phyloP scores from a whole-genome alignment of 202 grass and related monocot species.

The Carex arenaria region DNA sequence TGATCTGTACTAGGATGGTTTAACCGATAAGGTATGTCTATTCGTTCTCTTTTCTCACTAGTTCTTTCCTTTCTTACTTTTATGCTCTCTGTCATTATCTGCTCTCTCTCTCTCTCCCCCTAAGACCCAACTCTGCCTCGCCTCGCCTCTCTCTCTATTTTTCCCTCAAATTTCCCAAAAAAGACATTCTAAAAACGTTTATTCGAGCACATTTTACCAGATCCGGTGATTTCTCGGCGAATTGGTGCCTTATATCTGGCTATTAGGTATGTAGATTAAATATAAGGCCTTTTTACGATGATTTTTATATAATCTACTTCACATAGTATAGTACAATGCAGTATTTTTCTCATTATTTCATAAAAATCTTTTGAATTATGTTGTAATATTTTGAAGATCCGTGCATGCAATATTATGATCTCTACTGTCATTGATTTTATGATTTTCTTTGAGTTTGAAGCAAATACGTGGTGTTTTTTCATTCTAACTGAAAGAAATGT shows the following conservation, averaged over 20 bases:
- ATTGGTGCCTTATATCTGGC: constrained; percentile 16
- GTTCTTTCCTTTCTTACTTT: constrained; percentile 23
- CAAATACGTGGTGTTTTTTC: not conserved
- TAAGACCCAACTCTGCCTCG: not conserved
- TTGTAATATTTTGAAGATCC: constrained; percentile 15
- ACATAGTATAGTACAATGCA: not conserved
- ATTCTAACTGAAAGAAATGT: constrained; percentile 6
- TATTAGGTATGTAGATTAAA: constrained; percentile 6
- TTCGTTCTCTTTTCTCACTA: constrained; percentile 10
- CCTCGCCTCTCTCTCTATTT: not conserved
- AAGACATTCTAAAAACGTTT: constrained; percentile 10
- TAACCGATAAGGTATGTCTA: constrained; percentile 21
- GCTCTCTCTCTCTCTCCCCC: constrained; percentile 29
- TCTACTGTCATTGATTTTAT: constrained; percentile 1
- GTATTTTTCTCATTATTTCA: constrained; percentile 14
- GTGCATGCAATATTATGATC: constrained; percentile 25
- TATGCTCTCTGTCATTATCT: constrained; percentile 34
- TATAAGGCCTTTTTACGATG: not conserved
- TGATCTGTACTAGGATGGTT: not conserved
- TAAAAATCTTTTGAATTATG: not conserved
- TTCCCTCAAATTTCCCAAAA: constrained; percentile 20
- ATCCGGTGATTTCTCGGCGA: constrained; percentile 13
- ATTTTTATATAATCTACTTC: not conserved
- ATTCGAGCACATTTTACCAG: constrained; percentile 24
- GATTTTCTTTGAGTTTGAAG: not conserved